Percentiles rank a stretch among this genome's conserved stretches.
Conservation (phyloP, 2,329 filamentous ascomycete genomes). For the Trichoderma endophyticum region DNA sequence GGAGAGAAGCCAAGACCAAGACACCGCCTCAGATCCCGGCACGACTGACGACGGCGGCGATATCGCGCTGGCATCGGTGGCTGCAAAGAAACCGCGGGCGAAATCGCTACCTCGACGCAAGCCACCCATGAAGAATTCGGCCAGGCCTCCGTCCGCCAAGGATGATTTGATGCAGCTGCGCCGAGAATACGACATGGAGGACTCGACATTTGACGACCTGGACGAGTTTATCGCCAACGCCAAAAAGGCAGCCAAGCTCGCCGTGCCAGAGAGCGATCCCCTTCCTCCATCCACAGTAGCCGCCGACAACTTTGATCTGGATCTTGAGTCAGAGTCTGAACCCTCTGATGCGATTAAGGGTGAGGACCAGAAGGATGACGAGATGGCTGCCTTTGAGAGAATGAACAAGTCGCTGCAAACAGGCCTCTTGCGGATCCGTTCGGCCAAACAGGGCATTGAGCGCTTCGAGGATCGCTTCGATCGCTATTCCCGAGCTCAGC, state of each 20-base stretch:
- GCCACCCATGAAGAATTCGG: conserved; percentile 51
- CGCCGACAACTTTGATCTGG: conserved; percentile 24
- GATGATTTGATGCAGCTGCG: conserved; percentile 56
- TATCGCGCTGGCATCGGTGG: conserved; percentile 25
- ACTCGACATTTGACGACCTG: conserved; percentile 58
- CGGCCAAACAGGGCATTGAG: conserved; percentile 57
- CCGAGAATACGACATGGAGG: conserved; percentile 52
- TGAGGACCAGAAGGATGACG: conserved; percentile 28
- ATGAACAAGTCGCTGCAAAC: conserved; percentile 53
- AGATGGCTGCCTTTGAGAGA: conserved; percentile 45
- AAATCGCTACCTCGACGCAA: conserved; percentile 44
- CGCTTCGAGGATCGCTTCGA: conserved; percentile 53
- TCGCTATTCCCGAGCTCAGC: conserved; percentile 44
- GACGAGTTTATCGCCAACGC: conserved; percentile 45
- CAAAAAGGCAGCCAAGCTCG: conserved; percentile 30
- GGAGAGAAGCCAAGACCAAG: conserved; percentile 27
- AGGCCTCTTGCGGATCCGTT: conserved; percentile 51
- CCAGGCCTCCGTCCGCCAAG: conserved; percentile 51
- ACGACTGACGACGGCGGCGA: conserved; percentile 25
- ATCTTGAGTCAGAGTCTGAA: conserved; percentile 21
- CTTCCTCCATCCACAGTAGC: conserved; percentile 24
- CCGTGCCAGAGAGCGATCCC: conserved; percentile 26
- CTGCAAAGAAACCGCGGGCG: conserved; percentile 29
- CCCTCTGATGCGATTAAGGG: conserved; percentile 19
- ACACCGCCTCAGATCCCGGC: conserved; percentile 34